Evolutionary conservation across 108 stramenopile genomes (phyloP).

Genomic region (Epipyxis sp.): DNA sequence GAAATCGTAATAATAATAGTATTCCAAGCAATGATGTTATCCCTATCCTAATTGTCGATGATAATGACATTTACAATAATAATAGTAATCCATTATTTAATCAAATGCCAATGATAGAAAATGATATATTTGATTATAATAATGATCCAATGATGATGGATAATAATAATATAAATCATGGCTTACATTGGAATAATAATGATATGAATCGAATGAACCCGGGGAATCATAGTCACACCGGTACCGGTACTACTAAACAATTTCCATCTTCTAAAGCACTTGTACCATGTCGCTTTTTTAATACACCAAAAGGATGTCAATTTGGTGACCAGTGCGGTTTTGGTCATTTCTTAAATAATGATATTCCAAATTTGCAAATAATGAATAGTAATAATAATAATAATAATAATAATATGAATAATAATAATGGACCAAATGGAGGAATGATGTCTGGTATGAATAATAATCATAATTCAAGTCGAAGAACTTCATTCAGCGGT

Average conservation of each 20-base stretch:
- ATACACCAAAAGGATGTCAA: neutral
- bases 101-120: neutral
- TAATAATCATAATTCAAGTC: no score
- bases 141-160: neutral
- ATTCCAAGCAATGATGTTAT: neutral
- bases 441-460: no score
- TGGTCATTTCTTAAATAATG: conserved; percentile 1
- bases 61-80: neutral
- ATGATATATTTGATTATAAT: neutral
- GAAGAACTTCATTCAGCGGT: no score
- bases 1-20: neutral
- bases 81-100: neutral
- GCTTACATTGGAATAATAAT: neutral
- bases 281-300: conserved; percentile 5
- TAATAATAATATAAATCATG: neutral
- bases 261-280: neutral
- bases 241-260: neutral
- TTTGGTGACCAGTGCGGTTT: neutral
- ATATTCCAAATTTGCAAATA: no score
- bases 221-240: neutral
- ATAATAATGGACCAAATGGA: no score
- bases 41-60: neutral
- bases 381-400: no score
- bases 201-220: neutral
- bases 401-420: no score